Evolutionary conservation across 2,329 filamentous ascomycete genomes (phyloP).

Genomic region (Alternaria dauci): DNA sequence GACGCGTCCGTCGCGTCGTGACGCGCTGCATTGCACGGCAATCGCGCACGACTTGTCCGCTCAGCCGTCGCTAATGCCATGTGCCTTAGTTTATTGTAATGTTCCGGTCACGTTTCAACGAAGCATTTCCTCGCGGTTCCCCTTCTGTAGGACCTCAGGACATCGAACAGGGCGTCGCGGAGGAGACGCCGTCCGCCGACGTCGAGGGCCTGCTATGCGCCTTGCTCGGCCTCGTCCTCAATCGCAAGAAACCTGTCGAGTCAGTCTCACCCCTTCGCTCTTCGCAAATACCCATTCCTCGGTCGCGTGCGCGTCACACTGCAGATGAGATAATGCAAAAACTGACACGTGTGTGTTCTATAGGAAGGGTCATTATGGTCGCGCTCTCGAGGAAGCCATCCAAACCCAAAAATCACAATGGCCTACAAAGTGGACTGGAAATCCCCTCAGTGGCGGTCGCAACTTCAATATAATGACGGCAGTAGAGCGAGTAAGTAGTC

Average conservation of each 20-base stretch:
- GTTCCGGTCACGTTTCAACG: constrained; percentile 93
- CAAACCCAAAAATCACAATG: constrained; percentile 86
- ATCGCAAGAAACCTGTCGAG: constrained; percentile 99
- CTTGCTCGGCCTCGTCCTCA: constrained; percentile 84
- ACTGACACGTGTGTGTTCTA: constrained; percentile 45
- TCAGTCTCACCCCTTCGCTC: constrained; percentile 62
- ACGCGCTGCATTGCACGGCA: constrained; percentile 34
- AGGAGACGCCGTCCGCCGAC: constrained; percentile 79
- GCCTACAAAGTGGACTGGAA: constrained; percentile 85
- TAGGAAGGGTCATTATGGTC: constrained; percentile 90
- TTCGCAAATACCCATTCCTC: constrained; percentile 10
- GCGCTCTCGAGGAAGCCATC: constrained; percentile 93
- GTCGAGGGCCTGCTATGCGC: constrained; percentile 90
- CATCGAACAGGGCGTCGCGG: constrained; percentile 84
- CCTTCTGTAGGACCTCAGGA: constrained; percentile 94
- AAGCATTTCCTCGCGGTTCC: constrained; percentile 86
- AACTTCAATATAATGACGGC: constrained; percentile 85
- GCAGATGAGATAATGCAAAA: background rate
- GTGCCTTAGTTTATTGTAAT: constrained; percentile 86
- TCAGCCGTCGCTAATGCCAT: constrained; percentile 43
- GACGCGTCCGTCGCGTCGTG: constrained; percentile 51
- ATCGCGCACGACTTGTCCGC: constrained; percentile 34
- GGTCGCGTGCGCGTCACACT: constrained; percentile 31
- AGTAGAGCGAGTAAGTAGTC: constrained; percentile 75
- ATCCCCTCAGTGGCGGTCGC: constrained; percentile 79